Base-by-base conservation (phyloP, 495 filamentous ascomycete genomes). In the Cudoniella acicularis region DNA sequence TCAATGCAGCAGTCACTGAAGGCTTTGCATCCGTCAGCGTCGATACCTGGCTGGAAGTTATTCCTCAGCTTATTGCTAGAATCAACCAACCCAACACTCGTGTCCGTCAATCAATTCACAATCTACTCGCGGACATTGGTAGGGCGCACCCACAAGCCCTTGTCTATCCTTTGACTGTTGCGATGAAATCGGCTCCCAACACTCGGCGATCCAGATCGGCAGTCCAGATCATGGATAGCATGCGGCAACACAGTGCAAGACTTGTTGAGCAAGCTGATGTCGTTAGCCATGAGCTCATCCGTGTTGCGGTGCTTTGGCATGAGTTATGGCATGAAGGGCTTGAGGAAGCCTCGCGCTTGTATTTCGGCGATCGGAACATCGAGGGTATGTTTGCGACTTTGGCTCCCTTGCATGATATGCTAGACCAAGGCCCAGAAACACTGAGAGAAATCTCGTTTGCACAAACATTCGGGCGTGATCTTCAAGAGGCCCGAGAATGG, bases 241-340 rank as follows among this genome's bases (percentile, higher is more conserved):
- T 99, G 91, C 88, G 92, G 11, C 87, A 93, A 56, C 95, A 99
- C 67, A 96, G 91, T 65, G 85, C 89, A n/a, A 90, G 82, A 62
- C 79, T 99, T 4, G 95, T 98, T 10, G 91, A 96, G 65, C 95
- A 99, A 69, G 94, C 94, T 10, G 92, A 96, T 66, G 75, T 92
- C 49, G 92, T 99, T 8, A 96, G 92, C 66, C 86, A 90, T 52
- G 94, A 99, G 71, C 80, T 99, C 25, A 97, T 99, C 67, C 85
- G 94, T 51, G 92, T 98, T 56, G 94, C 95, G 0, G 95, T 99
- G 1, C 67, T 98, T 21, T 99, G 94, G 94, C 94, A 99, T 70
- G 94, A 99, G 65, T 86, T 92, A 46, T 99, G 94, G 94, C 95
- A 99, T 63, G 94, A 99, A 71, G 95, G 88, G n/a, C 80, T 99